Conservation (phyloP, 371 early-diverging fungal genomes). For the Phascolomyces articulosus region DNA sequence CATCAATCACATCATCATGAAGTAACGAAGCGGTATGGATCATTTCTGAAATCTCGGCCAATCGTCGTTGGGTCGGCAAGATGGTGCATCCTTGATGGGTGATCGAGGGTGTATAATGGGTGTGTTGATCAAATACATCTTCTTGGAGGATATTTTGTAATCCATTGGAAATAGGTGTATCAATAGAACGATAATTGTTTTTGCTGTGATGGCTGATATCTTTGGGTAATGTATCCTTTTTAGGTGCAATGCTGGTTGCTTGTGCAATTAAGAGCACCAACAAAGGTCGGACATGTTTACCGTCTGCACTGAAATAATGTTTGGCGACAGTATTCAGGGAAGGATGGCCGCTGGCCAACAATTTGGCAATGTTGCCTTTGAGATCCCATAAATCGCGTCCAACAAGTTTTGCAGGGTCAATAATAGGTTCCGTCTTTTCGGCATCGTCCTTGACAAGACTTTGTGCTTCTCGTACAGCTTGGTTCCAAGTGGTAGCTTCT, state of each 20-base stretch:
- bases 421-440: constrained; percentile 20
- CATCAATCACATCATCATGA: constrained; percentile 95
- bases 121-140: constrained; percentile 33
- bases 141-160: constrained; percentile 41
- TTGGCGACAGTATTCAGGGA: constrained; percentile 84
- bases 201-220: constrained; percentile 20
- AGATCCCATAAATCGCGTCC: constrained; percentile 82
- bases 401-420: constrained; percentile 67
- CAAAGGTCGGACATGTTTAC: constrained; percentile 93
- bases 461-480: constrained; percentile 40
- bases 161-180: constrained; percentile 53
- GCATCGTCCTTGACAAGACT: constrained; percentile 40
- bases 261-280: constrained; percentile 88
- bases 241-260: constrained; percentile 75
- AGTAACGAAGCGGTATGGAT: constrained; percentile 95
- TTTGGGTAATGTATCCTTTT: constrained; percentile 20
- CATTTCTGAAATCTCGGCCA: constrained; percentile 97
- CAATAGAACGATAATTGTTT: constrained; percentile 55
- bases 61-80: constrained; percentile 86
- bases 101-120: constrained; percentile 52
- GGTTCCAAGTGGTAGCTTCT: too few species aligned
- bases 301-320: constrained; percentile 89
- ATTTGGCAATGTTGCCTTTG: constrained; percentile 82
- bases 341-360: constrained; percentile 87
- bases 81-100: constrained; percentile 63